Conservation (phyloP, 768 basidiomycete genomes). For the Boletus sensibilis region DNA sequence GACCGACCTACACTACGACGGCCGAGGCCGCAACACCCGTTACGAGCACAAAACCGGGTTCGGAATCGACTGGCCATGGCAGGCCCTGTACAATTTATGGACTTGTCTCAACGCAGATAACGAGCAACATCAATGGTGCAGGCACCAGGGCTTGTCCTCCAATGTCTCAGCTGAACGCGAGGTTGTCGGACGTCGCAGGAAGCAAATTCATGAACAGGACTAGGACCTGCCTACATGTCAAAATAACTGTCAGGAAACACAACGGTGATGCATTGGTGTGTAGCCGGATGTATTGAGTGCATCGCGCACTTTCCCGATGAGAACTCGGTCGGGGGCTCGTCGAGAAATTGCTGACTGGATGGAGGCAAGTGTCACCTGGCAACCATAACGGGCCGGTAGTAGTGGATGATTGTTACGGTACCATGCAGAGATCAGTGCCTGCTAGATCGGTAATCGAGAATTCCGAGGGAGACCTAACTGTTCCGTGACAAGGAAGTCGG, state of each 20-base stretch:
- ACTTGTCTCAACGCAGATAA: background rate
- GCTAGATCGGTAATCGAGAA: background rate
- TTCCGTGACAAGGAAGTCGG: background rate
- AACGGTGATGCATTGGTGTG: background rate
- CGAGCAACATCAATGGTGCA: background rate
- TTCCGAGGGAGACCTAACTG: background rate
- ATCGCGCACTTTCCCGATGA: constrained; percentile 2
- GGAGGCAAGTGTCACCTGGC: constrained; percentile 6
- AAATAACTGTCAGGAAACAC: constrained; percentile 1
- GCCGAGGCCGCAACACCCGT: background rate
- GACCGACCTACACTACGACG: background rate
- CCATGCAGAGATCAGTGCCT: background rate
- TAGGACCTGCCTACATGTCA: constrained; percentile 1
- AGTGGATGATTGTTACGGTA: background rate
- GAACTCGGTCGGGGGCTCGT: background rate
- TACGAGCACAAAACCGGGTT: background rate
- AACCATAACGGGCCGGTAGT: background rate
- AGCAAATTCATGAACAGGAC: background rate
- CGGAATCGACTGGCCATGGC: background rate
- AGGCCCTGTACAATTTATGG: background rate
- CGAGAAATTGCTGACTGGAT: background rate
- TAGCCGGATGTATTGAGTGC: background rate
- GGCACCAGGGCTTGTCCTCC: constrained; percentile 3
- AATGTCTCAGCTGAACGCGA: constrained; percentile 12
- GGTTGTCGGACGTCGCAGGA: constrained; percentile 5